Evolutionary conservation across 2,329 filamentous ascomycete species (phyloP), one percentile per base, ranked within the genome.

Genomic region (Pseudopyricularia cyperi): DNA sequence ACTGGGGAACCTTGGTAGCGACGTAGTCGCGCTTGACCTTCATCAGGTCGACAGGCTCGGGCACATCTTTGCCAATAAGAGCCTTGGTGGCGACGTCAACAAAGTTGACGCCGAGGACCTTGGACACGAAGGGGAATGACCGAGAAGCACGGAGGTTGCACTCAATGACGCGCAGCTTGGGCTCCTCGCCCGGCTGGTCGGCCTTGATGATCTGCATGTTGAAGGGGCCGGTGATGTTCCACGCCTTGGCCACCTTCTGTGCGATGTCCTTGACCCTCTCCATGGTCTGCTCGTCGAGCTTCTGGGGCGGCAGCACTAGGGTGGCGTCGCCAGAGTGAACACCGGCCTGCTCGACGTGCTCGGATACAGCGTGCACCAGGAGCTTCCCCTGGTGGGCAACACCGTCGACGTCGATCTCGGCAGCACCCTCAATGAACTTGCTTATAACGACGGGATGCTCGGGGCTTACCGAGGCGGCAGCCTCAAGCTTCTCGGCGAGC

Each of bases 151-250:
- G 91, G 56, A 97, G 82, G 70, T 97, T 97, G 75, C 91, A 97
- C 72, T 97, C 91, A 57, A 97, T 97, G 63, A 97, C 91, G 77
- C 96, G 96, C 58, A 97, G 80, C 28, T 79, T 75, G 33, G 87
- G 80, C 63, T 85, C 79, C 52, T 83, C 84, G 53, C 86, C 86
- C 32, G 85, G 80, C 62, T 85, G 75, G 12, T 87, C 77, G 34
- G 87, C 89, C 74, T 95, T 95, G 79, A 98, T 98, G 73, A 98
- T 97, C 67, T 98, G 93, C 57, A 98, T 98, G 71, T 98, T 98
- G 79, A 86, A 96, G 22, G 93, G 93, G 52, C 93, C 93, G 19
- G 89, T 97, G 68, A 97, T 97, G 64, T 79, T 89, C 89, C 91
- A 96, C 48, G 93, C 93, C 71, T 93, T 87, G 58, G 93, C 93